phyloP scores from a whole-genome alignment of 1,284 basidiomycete species.

The Moesziomyces sp. region DNA sequence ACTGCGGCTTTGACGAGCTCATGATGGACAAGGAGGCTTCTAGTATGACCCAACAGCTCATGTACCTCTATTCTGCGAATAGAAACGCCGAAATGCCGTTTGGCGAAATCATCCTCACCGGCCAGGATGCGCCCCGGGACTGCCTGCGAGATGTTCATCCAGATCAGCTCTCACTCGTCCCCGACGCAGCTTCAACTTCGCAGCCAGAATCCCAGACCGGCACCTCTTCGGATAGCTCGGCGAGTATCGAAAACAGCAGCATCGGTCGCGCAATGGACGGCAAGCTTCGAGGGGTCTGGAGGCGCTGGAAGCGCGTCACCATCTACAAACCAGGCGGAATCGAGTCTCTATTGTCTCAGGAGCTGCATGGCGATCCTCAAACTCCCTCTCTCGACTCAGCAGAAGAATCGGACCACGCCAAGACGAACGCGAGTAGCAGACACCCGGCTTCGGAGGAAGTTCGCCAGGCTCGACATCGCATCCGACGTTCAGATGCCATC shows the following conservation, averaged over 20 bases:
- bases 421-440: neutral
- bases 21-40: constrained; percentile 95
- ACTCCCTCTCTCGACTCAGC: neutral
- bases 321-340: constrained; percentile 77
- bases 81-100: constrained; percentile 79
- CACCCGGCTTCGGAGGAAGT: constrained; percentile 8
- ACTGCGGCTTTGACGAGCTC: constrained; percentile 91
- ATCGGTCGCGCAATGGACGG: constrained; percentile 80
- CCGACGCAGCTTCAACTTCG: neutral
- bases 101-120: constrained; percentile 78
- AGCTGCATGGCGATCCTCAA: neutral
- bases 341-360: constrained; percentile 28
- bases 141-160: constrained; percentile 31
- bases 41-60: constrained; percentile 86
- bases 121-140: constrained; percentile 70
- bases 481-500: constrained; percentile 72
- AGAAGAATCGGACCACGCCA: neutral
- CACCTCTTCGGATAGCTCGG: neutral
- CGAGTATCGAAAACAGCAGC: constrained; percentile 71
- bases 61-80: constrained; percentile 88
- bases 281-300: constrained; percentile 77
- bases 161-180: constrained; percentile 27
- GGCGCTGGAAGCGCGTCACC: constrained; percentile 81
- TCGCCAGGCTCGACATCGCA: constrained; percentile 21
- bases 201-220: neutral